Base-by-base conservation (phyloP, 176 grass and related monocot species). In the Stipa capillata region DNA sequence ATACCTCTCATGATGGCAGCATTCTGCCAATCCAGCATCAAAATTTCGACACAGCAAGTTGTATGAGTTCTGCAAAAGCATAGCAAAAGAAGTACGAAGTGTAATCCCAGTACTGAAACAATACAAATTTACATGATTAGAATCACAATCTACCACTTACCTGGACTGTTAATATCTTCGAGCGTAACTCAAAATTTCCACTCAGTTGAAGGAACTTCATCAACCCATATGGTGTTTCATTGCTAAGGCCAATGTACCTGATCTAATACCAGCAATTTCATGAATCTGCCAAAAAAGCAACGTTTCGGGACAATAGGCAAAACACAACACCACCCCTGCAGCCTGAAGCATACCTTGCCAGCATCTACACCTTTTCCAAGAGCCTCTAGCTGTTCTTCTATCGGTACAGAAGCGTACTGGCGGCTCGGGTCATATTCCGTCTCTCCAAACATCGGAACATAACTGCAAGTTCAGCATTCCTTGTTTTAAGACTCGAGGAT, bases 381-480 rank as follows among this genome's bases (percentile, higher is more conserved):
- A 45, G 85, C 87, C 67, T 83, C 40, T 37, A 98, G 86, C 5
- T 98, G 95, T 66, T 98, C 85, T 81, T 94, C 87, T 14, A 98
- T 87, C 15, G 85, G 60, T 74, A 98, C 56, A 60, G 87, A 92
- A 1, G 34, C 20, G 41, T 92, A 98, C 63, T 94, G 92, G 73
- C 33, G 76, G 42, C 36, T 89, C 10, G 53, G 77, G 62, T 92
- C 90, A 43, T 94, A 98, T 7, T 98, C 95, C 8, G 74, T 90
- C 32, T 92, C 95, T 16, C 95, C 95, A 94, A 98, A 98, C 92
- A 98, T 98, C 1, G 95, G 95, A 65, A 89, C 89, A 76, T 98
- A 98, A 20, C 95, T 96, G 51, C 15, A 34, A 68, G 12, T 7
- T 43, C 0, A 72, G 61, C 43, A 71, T 23, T 28, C 1, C 37